Evolutionary conservation across 306 rosid species (phyloP).

Genomic region (Inga leiocalycina): DNA sequence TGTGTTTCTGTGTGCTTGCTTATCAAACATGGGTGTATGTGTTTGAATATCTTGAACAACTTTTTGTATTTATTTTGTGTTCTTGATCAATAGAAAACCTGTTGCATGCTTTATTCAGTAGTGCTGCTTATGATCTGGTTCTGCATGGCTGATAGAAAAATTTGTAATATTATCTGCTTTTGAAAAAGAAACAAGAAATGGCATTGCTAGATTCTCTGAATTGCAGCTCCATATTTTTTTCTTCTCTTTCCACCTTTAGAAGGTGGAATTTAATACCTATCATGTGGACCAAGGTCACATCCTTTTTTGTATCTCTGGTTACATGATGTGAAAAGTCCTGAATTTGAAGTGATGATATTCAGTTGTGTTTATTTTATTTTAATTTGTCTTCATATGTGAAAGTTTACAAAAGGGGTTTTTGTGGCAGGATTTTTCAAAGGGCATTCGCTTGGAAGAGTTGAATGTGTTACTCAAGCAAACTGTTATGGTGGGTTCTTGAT

Average conservation of each 20-base stretch:
- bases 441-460: constrained; percentile 93
- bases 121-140: constrained; percentile 22
- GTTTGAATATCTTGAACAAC: constrained; percentile 26
- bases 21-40: constrained; percentile 10
- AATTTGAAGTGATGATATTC: background rate
- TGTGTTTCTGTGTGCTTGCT: background rate
- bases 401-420: constrained; percentile 35
- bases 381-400: constrained; percentile 23
- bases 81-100: constrained; percentile 24
- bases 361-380: background rate
- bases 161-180: constrained; percentile 20
- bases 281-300: background rate
- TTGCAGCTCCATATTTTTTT: constrained; percentile 12
- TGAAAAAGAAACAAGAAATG: background rate
- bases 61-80: constrained; percentile 31
- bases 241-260: constrained; percentile 25
- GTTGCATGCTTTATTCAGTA: constrained; percentile 33
- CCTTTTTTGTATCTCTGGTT: constrained; percentile 6
- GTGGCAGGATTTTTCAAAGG: constrained; percentile 90
- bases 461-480: constrained; percentile 88
- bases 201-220: constrained; percentile 11
- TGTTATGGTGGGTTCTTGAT: constrained; percentile 72
- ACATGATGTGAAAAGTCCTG: constrained; percentile 9
- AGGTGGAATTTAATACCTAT: constrained; percentile 16
- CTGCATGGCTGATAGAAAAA: constrained; percentile 22